These are phyloP conservation scores for Calonectria henricotiae DNA, from an alignment of 2,329 filamentous ascomycete species.

Conservation along the genomic window DNA sequence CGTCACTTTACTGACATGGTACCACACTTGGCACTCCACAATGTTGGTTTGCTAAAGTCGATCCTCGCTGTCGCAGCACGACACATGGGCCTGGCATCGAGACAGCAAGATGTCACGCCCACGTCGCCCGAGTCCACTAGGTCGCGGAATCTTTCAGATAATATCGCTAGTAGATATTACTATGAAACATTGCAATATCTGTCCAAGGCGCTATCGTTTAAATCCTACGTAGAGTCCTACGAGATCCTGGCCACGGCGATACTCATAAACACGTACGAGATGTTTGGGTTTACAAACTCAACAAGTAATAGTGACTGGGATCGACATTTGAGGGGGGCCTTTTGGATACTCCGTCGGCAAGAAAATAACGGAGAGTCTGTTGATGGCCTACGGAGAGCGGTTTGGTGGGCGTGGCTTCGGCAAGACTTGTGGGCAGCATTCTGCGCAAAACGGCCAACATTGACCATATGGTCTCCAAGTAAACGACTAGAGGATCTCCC, in stretches of 20 bases:
- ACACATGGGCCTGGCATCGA: background rate
- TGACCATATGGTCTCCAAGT: conserved; percentile 15
- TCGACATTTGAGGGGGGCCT: conserved; percentile 1
- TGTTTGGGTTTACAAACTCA: conserved; percentile 18
- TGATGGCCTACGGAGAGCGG: conserved; percentile 4
- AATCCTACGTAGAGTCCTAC: conserved; percentile 4
- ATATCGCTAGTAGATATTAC: background rate
- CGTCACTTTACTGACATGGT: conserved; percentile 9
- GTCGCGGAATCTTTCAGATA: background rate
- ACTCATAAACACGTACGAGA: conserved; percentile 8
- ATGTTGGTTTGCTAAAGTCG: conserved; percentile 1
- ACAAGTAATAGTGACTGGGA: conserved; percentile 2
- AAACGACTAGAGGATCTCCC: background rate
- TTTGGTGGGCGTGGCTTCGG: conserved; percentile 16
- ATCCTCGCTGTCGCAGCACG: conserved; percentile 8
- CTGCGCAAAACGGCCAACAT: conserved; percentile 1
- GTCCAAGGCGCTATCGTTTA: conserved; percentile 2
- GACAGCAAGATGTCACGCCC: background rate
- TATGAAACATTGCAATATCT: conserved; percentile 15
- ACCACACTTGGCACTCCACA: conserved; percentile 3
- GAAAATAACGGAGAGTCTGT: conserved; percentile 11
- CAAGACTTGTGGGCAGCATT: conserved; percentile 19
- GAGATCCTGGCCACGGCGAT: conserved; percentile 17
- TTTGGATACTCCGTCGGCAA: conserved; percentile 12
- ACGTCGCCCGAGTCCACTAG: background rate